Evolutionary conservation across 2,329 filamentous ascomycete genomes (phyloP), one percentile per base, ranked within the genome.

Genomic region (Kalmusia sp.): DNA sequence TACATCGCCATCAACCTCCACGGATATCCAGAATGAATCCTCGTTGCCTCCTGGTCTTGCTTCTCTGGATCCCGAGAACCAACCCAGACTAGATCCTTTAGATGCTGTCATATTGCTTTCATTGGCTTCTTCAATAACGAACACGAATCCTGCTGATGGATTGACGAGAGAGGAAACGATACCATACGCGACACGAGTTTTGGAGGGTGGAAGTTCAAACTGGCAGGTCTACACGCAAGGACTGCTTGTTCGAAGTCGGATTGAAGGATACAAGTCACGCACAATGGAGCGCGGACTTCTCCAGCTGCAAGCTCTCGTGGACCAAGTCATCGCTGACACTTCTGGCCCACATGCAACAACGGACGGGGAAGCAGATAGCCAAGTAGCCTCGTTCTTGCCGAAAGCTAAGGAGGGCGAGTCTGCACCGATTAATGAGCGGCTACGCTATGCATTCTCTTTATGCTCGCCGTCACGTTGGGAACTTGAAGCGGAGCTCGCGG

Each of bases 211-310:
- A 62, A 90, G 90, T 39, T 93, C 92, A 1, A 99, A 98, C 73
- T 99, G 95, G 95, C 95, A 98, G 72, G 88, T 97, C 28, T 98
- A 98, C 71, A 97, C 95, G 0, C 93, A 98, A 70, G 95, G 92
- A 0, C 80, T 99, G 7, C 81, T 99, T 0, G 90, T 98, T 1
- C 85, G 95, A 38, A 96, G 91, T 55, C 84, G 95, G 14, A 93
- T 98, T 49, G 95, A 99, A 74, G 83, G 93, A 0, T 93, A 96
- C 75, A 85, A 87, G 48, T 91, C 93, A 48, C 84, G 93, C 49
- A 99, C 95, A 0, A 83, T 96, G 31, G 95, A 99, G 76, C 83
- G 95, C 54, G 91, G 92, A 39, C 86, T 99, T 0, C 79, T 99
- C 17, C 95, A 99, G 75, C 84, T 99, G 62, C 95, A 99, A 75